Conservation (phyloP, 192 early-diverging fungal genomes). For the Chytriomyces sp. region DNA sequence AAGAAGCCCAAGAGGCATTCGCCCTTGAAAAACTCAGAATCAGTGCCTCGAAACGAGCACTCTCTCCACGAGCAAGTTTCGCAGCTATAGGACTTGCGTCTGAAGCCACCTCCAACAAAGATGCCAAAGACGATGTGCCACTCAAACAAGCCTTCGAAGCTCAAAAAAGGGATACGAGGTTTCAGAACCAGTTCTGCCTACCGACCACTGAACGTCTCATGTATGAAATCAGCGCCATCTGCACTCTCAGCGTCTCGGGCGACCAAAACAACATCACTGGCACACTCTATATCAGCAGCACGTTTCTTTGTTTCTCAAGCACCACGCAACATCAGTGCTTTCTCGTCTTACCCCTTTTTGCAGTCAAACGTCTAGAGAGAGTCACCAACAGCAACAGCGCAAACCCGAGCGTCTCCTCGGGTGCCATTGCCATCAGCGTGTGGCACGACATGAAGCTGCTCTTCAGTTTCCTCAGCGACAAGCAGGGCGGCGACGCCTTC, state of each 20-base stretch:
- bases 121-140: slow-evolving; percentile 20
- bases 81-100: slow-evolving; percentile 6
- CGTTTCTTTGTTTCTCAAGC: slow-evolving; percentile 84
- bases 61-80: slow-evolving; percentile 16
- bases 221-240: slow-evolving; percentile 63
- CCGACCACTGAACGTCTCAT: slow-evolving; percentile 75
- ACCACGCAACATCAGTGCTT: slow-evolving; percentile 69
- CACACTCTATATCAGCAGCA: slow-evolving; percentile 80
- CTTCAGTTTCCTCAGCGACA: slow-evolving; percentile 76
- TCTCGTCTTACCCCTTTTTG: slow-evolving; percentile 83
- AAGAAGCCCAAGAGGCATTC: slow-evolving; percentile 3
- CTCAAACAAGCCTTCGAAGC: slow-evolving; percentile 58
- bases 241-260: slow-evolving; percentile 56
- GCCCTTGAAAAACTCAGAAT: neutral
- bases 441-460: slow-evolving; percentile 91
- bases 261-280: slow-evolving; percentile 60
- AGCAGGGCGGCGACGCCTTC: slow-evolving; percentile 73
- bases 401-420: slow-evolving; percentile 35
- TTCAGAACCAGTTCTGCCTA: slow-evolving; percentile 76
- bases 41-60: neutral
- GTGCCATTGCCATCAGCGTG: slow-evolving; percentile 80
- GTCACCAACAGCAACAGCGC: slow-evolving; percentile 52
- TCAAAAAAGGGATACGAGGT: slow-evolving; percentile 77
- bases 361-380: slow-evolving; percentile 89
- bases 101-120: slow-evolving; percentile 18